Base-by-base conservation (phyloP, 2,329 filamentous ascomycete genomes). In the Dactylellina haptotyla region DNA sequence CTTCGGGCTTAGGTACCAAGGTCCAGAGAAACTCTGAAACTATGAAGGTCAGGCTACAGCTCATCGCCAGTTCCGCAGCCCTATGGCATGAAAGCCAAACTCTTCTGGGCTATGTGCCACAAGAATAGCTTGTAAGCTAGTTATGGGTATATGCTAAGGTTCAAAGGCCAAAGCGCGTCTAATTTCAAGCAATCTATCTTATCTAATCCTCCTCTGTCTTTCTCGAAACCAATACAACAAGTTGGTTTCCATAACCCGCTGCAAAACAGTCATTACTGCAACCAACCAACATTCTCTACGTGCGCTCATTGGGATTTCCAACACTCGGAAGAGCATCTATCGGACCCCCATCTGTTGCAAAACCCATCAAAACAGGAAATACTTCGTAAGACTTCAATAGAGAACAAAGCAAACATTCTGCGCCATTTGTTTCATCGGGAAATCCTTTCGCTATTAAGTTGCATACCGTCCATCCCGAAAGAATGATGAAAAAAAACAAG, bases 401-500 rank as follows among this genome's bases (percentile, higher is more conserved):
- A 25, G 18, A 54, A 25, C 9, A 25, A 34, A 20, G 16, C 3
- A 39, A 12, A 12, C 23, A 25, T 39, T 20, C n/a, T 54, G 50
- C 28, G 9, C 32, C 26, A 54, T 54, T 54, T 37, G 50, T 54
- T 54, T 54, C 50, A 54, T 34, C 32, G 8, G 12, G 32, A 12
- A 50, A 46, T 54, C 50, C 50, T 54, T 54, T 54, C 50, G 50
- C 45, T 50, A 50, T 28, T n/a, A 16, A 23, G 9, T 6, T 54
- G 50, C 50, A 10, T 39, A 26, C 28, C 23, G 48, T 37, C 14
- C 9, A 26, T 50, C 23, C 45, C 20, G 20, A 26, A 50, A 23
- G 5, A 16, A 43, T 9, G n/a, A 43, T 34, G n/a, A 20, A 16
- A 20, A 25, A 25, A 46, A 50, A 50, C 45, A 28, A 50, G 45